Conservation (phyloP, 768 basidiomycete genomes). For the Sarcomyxa edulis region DNA sequence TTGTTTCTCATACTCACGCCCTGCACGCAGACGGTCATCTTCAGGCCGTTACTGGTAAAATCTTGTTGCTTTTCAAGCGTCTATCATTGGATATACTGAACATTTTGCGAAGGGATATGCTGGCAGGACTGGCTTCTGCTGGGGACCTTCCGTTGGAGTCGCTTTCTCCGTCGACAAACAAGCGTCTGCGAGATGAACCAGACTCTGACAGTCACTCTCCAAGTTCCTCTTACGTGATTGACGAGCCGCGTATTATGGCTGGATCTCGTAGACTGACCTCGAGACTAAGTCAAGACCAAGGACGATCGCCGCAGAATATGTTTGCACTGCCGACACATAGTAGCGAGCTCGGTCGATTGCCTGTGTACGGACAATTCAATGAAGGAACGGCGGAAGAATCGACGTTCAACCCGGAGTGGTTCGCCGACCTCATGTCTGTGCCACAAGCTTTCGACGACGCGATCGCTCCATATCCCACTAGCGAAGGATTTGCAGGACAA, state of each 20-base stretch:
- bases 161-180: slow-evolving; percentile 22
- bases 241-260: slow-evolving; percentile 21
- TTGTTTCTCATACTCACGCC: too few species aligned
- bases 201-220: slow-evolving; percentile 35
- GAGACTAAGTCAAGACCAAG: slow-evolving; percentile 1
- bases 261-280: slow-evolving; percentile 23
- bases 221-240: slow-evolving; percentile 14
- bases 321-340: slow-evolving; percentile 53
- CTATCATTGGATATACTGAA: too few species aligned
- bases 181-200: slow-evolving; percentile 50
- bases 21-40: slow-evolving; percentile 32
- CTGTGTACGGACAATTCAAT: slow-evolving; percentile 41
- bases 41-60: slow-evolving; percentile 36
- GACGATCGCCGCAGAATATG: not conserved
- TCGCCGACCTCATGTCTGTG: too few species aligned
- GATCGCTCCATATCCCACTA: too few species aligned
- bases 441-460: too few species aligned
- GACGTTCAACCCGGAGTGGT: slow-evolving; percentile 33
- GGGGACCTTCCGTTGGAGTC: slow-evolving; percentile 14
- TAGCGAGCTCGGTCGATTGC: slow-evolving; percentile 52
- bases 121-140: slow-evolving; percentile 14
- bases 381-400: too few species aligned
- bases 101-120: slow-evolving; percentile 12
- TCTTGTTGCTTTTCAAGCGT: not conserved
- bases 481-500: too few species aligned